Conservation (phyloP, 2,329 filamentous ascomycete genomes). For the Colletotrichum karsti region DNA sequence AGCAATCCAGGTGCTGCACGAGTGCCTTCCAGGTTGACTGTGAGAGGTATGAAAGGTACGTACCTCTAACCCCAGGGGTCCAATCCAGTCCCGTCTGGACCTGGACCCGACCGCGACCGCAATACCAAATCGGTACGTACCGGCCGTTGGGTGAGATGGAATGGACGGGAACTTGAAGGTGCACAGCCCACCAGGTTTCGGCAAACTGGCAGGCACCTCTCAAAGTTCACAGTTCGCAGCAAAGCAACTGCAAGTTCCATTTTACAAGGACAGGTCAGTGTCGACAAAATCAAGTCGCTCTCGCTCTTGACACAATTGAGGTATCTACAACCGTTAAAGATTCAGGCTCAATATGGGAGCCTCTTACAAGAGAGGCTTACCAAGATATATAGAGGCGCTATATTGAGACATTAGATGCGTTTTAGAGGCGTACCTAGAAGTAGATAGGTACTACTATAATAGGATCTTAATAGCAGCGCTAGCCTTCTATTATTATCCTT, state of each 20-base stretch:
- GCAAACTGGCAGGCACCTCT: not conserved
- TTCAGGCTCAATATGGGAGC: not conserved
- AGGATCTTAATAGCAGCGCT: not conserved
- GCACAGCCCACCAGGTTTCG: constrained; percentile 8
- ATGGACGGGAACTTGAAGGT: not conserved
- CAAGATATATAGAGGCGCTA: not conserved
- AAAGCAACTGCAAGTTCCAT: too few species aligned
- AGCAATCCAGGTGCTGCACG: not conserved
- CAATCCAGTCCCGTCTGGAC: not conserved
- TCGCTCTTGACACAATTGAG: too few species aligned
- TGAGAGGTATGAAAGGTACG: not conserved
- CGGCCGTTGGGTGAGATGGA: not conserved
- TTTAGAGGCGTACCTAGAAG: not conserved
- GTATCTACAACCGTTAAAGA: not conserved
- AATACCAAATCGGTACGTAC: too few species aligned
- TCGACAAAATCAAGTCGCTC: not conserved
- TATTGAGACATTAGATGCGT: not conserved
- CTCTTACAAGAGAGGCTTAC: not conserved
- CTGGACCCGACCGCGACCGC: too few species aligned
- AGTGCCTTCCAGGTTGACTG: not conserved
- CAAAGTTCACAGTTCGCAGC: not conserved
- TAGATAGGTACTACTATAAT: not conserved
- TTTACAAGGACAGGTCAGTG: not conserved
- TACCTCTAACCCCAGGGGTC: not conserved
- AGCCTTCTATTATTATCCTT: not conserved